phyloP scores from a whole-genome alignment of 2,329 filamentous ascomycete species.

The Macrophomina phaseolina region DNA sequence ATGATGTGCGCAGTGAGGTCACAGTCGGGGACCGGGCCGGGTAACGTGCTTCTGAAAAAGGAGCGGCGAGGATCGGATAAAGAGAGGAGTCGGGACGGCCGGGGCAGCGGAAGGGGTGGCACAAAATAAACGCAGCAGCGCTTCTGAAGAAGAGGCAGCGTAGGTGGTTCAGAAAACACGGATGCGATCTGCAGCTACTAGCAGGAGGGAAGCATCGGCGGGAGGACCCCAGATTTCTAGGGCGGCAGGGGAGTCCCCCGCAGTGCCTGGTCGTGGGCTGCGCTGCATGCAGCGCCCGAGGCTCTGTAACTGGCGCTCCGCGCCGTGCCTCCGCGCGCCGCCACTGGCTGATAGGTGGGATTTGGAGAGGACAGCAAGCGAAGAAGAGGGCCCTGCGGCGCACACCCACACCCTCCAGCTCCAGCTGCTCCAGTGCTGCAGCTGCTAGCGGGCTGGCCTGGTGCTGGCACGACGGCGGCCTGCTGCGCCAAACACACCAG shows the following conservation, averaged over 20 bases:
- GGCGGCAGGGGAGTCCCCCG: conserved; percentile 20
- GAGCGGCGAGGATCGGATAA: conserved; percentile 22
- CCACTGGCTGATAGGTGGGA: conserved; percentile 19
- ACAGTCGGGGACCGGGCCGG: conserved; percentile 20
- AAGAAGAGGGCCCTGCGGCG: not conserved
- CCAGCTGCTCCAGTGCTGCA: not conserved
- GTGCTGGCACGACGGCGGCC: conserved; percentile 4
- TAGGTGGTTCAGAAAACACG: conserved; percentile 7
- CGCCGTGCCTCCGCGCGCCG: conserved; percentile 10
- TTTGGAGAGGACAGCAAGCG: conserved; percentile 1
- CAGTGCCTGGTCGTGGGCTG: conserved; percentile 8
- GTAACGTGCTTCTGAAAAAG: conserved; percentile 8
- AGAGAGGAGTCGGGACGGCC: not conserved
- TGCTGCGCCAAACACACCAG: not conserved
- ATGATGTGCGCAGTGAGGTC: conserved; percentile 21
- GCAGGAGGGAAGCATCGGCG: not conserved
- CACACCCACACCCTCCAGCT: conserved; percentile 1
- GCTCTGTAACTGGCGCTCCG: conserved; percentile 19
- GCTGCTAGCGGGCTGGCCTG: not conserved
- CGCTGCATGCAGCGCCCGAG: conserved; percentile 10
- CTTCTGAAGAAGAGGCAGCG: not conserved
- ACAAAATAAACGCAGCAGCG: conserved; percentile 8
- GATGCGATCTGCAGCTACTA: conserved; percentile 2
- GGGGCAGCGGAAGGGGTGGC: not conserved
- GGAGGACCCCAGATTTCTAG: conserved; percentile 22